phyloP scores from a whole-genome alignment of 2,329 filamentous ascomycete genomes.

The Pseudogymnoascus sp. region DNA sequence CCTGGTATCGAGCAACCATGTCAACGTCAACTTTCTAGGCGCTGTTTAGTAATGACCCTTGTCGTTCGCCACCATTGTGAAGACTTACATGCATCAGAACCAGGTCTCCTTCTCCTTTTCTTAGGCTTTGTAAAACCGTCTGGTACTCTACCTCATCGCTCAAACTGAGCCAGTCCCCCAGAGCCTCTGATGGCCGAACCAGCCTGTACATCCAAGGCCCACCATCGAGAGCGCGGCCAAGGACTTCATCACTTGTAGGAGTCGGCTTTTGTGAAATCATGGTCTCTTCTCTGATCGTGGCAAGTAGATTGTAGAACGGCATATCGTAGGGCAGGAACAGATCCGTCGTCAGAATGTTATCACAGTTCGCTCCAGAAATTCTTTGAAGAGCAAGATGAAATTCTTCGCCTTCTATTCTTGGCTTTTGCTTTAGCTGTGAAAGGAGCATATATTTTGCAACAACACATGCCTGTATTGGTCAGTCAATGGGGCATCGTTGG shows the following conservation, averaged over 20 bases:
- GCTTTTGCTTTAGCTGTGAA: neutral
- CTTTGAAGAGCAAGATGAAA: constrained; percentile 2
- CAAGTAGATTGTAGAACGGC: constrained; percentile 14
- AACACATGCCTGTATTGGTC: neutral
- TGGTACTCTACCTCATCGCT: neutral
- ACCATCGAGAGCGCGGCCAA: constrained; percentile 21
- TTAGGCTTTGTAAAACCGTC: neutral
- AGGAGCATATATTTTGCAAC: neutral
- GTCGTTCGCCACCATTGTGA: neutral
- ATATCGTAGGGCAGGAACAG: constrained; percentile 16
- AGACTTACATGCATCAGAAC: neutral
- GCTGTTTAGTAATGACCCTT: neutral
- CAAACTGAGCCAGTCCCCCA: neutral
- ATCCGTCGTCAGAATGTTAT: neutral
- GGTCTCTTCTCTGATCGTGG: constrained; percentile 17
- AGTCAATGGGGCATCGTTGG: neutral
- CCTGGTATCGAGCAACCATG: neutral
- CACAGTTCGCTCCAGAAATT: neutral
- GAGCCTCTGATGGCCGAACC: neutral
- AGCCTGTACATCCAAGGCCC: constrained; percentile 24
- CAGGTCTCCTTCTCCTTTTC: neutral
- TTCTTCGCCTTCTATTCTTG: constrained; percentile 3
- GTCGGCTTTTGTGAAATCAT: constrained; percentile 15
- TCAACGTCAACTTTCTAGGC: neutral
- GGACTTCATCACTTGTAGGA: neutral